Percentiles rank a stretch among this genome's conserved stretches.
Evolutionary conservation across 305 asterid genomes (phyloP).

Genomic region (Fraxinus greggii): DNA sequence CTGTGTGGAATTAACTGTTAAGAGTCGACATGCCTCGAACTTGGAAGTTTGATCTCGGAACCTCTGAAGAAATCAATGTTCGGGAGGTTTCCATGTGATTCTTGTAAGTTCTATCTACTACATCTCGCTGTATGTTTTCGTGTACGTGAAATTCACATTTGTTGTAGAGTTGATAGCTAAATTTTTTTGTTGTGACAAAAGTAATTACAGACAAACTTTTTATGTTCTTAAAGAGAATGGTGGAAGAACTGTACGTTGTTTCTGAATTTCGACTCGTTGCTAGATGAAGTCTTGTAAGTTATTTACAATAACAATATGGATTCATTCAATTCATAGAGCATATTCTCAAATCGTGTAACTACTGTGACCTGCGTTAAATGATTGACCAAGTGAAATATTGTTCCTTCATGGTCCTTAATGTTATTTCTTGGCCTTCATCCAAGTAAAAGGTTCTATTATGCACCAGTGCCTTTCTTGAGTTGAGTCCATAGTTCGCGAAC

Average conservation of each 20-base stretch:
- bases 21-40: background rate
- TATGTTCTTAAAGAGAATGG: background rate
- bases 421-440: no score
- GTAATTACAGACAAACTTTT: background rate
- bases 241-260: conserved; percentile 13
- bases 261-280: background rate
- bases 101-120: background rate
- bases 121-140: conserved; percentile 21
- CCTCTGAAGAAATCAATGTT: conserved; percentile 1
- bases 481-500: no score
- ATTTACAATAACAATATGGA: background rate
- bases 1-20: conserved; percentile 83
- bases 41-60: background rate
- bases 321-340: background rate
- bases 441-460: no score
- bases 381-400: background rate
- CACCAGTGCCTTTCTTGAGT: no score
- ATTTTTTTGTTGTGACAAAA: conserved; percentile 12
- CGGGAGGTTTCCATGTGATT: conserved; percentile 12
- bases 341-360: background rate
- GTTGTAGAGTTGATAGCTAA: conserved; percentile 32
- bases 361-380: background rate
- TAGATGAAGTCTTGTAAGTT: background rate
- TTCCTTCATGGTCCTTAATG: background rate
- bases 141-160: conserved; percentile 23